Percentiles rank a stretch among this genome's conserved stretches.
Evolutionary conservation across 768 basidiomycete species (phyloP).

Genomic region (Bullera alba): DNA sequence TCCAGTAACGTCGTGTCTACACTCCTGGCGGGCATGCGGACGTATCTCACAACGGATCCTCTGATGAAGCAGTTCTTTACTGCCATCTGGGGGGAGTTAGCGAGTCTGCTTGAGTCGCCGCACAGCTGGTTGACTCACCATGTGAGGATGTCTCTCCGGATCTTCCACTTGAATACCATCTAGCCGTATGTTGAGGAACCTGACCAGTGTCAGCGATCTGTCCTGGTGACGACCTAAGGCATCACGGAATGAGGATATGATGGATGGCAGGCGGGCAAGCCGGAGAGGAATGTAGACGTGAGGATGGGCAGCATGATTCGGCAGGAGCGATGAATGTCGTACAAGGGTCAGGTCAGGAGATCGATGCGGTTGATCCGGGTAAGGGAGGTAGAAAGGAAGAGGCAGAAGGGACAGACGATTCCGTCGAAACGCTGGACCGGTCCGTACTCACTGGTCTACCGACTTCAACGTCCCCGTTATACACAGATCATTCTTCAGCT

Average conservation of each 20-base stretch:
- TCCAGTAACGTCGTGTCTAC: slow-evolving; percentile 93
- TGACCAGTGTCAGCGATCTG: slow-evolving; percentile 11
- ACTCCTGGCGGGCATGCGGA: slow-evolving; percentile 82
- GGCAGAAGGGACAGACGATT: too few relatives aligned
- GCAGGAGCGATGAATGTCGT: too few relatives aligned
- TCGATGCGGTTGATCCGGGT: too few relatives aligned
- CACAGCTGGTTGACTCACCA: slow-evolving; percentile 56
- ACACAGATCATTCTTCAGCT: slow-evolving; percentile 96
- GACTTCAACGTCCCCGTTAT: slow-evolving; percentile 94
- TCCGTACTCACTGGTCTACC: slow-evolving; percentile 90
- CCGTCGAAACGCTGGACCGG: too few relatives aligned
- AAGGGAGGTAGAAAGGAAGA: too few relatives aligned
- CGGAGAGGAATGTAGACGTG: background rate
- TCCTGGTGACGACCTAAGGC: background rate
- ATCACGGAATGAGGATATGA: background rate
- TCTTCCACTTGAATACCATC: slow-evolving; percentile 90
- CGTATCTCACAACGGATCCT: slow-evolving; percentile 95
- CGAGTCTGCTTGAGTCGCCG: background rate
- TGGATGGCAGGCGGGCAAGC: background rate
- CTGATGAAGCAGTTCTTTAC: slow-evolving; percentile 99
- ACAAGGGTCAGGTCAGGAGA: too few relatives aligned
- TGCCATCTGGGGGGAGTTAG: slow-evolving; percentile 64
- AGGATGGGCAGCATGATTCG: background rate
- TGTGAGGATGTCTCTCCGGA: slow-evolving; percentile 89
- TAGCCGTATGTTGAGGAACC: slow-evolving; percentile 78